Evolutionary conservation across 176 grass and related monocot species (phyloP).

Genomic region (Canna indica): DNA sequence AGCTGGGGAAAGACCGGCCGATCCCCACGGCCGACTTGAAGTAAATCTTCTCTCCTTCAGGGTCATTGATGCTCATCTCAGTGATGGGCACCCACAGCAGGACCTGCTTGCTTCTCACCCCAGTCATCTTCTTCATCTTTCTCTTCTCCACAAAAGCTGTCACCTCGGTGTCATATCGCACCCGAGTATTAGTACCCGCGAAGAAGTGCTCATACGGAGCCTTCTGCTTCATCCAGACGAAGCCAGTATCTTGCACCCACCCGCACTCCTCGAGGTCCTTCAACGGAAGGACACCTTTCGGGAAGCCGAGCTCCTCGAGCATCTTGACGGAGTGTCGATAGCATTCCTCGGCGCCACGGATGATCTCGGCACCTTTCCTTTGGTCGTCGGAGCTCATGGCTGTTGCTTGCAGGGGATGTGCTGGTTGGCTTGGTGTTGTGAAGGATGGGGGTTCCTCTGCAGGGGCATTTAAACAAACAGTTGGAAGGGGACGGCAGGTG

Average conservation of each 20-base stretch:
- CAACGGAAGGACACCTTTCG: slow-evolving; percentile 64
- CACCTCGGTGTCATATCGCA: slow-evolving; percentile 71
- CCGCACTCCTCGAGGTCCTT: slow-evolving; percentile 68
- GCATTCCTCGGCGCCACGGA: slow-evolving; percentile 51
- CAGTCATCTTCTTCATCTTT: slow-evolving; percentile 81
- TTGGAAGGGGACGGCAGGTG: too few species aligned
- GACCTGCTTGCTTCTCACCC: slow-evolving; percentile 75
- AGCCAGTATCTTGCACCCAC: slow-evolving; percentile 65
- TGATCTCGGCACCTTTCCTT: slow-evolving; percentile 45
- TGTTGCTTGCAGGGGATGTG: not conserved
- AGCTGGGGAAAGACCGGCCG: slow-evolving; percentile 48
- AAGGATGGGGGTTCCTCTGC: too few species aligned
- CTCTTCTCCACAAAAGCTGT: slow-evolving; percentile 81
- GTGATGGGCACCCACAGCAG: slow-evolving; percentile 87
- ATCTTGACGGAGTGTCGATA: slow-evolving; percentile 59
- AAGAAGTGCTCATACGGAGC: slow-evolving; percentile 79
- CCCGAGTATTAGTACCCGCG: slow-evolving; percentile 41
- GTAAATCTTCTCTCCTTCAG: slow-evolving; percentile 40
- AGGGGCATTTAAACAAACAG: too few species aligned
- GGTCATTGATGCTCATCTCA: slow-evolving; percentile 70
- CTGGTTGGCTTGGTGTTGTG: too few species aligned
- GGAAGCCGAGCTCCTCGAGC: slow-evolving; percentile 55
- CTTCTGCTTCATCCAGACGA: slow-evolving; percentile 79
- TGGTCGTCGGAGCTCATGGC: slow-evolving; percentile 45
- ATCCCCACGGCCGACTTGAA: slow-evolving; percentile 77